Conservation (phyloP, 352 stramenopile genomes). For the Phytophthora melonis region DNA sequence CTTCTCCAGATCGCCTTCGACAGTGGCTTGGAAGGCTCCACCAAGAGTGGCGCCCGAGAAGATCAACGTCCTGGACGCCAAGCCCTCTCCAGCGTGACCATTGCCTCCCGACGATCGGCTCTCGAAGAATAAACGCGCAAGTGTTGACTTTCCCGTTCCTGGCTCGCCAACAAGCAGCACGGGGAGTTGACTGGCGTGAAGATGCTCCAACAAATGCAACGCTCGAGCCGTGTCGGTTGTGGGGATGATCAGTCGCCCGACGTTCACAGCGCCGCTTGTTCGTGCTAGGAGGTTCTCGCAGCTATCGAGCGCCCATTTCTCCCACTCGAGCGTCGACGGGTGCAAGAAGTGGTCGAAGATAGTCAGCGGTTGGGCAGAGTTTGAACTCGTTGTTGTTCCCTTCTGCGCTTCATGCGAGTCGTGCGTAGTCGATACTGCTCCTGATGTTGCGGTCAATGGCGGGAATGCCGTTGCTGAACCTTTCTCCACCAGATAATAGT, state of each 20-base stretch:
- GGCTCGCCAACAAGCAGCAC: slow-evolving; percentile 88
- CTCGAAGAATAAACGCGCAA: slow-evolving; percentile 83
- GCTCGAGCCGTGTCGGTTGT: slow-evolving; percentile 86
- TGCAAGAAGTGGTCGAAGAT: slow-evolving; percentile 95
- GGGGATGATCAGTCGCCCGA: slow-evolving; percentile 86
- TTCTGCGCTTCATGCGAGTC: slow-evolving; percentile 10
- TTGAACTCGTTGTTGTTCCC: slow-evolving; percentile 4
- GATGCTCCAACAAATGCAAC: slow-evolving; percentile 74
- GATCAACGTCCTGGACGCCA: slow-evolving; percentile 88
- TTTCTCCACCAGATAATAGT: slow-evolving; percentile 73
- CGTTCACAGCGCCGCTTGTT: slow-evolving; percentile 57
- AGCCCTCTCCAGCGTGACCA: slow-evolving; percentile 40
- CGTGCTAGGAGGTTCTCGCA: slow-evolving; percentile 39
- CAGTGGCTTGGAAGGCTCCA: slow-evolving; percentile 79
- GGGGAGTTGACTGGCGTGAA: slow-evolving; percentile 60
- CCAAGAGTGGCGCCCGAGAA: slow-evolving; percentile 87
- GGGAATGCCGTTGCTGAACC: slow-evolving; percentile 37
- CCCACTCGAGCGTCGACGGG: slow-evolving; percentile 90
- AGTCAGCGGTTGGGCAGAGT: slow-evolving; percentile 40
- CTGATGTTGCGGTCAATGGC: slow-evolving; percentile 11
- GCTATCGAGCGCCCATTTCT: slow-evolving; percentile 76
- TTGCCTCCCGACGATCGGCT: slow-evolving; percentile 15
- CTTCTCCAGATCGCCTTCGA: slow-evolving; percentile 84
- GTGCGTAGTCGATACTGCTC: background rate
- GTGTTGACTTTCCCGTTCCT: slow-evolving; percentile 91